Base-by-base conservation (phyloP, 768 basidiomycete genomes). In the Hortiboletus campestris region DNA sequence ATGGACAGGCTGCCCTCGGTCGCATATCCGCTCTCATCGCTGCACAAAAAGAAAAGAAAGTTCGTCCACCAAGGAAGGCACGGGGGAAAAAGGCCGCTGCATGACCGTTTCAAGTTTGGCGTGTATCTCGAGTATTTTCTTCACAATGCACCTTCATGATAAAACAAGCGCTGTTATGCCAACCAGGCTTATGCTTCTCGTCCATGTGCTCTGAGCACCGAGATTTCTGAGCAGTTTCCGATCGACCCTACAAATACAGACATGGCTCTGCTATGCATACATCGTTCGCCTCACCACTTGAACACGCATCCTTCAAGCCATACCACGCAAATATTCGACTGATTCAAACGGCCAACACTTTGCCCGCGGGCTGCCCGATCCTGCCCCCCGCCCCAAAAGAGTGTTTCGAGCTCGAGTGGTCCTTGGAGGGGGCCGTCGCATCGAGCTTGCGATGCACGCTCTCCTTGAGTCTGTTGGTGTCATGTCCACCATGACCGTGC, bases 1-100 rank as follows among this genome's bases (percentile, higher is more conserved):
- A 35, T 38, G 51, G 46, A 60, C 64, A 92, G 90, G 86, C 86
- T 57, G 78, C 84, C 58, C 80, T 93, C 44, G 88, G 86, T 46
- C 89, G 91, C 58, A 81, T 85, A 28, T 89, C 89, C 57, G 86
- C 89, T 41, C 78, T 92, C 58, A 60, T 85, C 52, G 80, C 79
- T 28, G 73, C 89, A 49, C 86, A 89, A 75, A 84, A 80, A 67
- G 84, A 86, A 71, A 87, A 82, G 72, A 90, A 88, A 73, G 67
- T 82, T 12, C 63, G 72, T 61, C 88, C 80, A 66, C 75, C 81
- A 46, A 90, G 83, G 80, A 91, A 90, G 77, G 58, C 75, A 58
- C 80, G 90, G 65, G 88, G 89, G 53, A 86, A 84, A 79, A 90
- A 88, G 75, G 70, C 63, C 19, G 29, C 52, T 32, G 59, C 58